phyloP scores from a whole-genome alignment of 1,284 basidiomycete species.

The Trichosporon sp. region DNA sequence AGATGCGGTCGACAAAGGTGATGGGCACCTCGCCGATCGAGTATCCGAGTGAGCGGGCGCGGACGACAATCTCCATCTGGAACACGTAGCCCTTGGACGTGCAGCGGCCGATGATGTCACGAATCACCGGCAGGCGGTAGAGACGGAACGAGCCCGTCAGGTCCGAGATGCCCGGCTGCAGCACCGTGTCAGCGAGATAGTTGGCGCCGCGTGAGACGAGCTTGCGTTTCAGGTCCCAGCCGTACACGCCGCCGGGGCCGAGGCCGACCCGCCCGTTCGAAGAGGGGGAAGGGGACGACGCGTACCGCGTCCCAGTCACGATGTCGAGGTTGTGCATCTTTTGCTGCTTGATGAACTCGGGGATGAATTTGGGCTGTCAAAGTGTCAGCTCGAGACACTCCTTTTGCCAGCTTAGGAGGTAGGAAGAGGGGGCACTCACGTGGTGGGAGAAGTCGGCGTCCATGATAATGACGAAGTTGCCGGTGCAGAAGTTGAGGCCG shows the following conservation, averaged over 20 bases:
- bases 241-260: slow-evolving; percentile 77
- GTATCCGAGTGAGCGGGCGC: slow-evolving; percentile 78
- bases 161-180: slow-evolving; percentile 81
- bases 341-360: slow-evolving; percentile 83
- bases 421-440: slow-evolving; percentile 59
- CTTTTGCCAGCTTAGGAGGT: no score
- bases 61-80: slow-evolving; percentile 97
- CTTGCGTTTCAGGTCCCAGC: slow-evolving; percentile 86
- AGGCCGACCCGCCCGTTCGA: slow-evolving; percentile 40
- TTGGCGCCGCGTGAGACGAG: slow-evolving; percentile 83
- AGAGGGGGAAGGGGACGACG: slow-evolving; percentile 49
- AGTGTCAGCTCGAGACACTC: slow-evolving; percentile 1
- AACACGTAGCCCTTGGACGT: slow-evolving; percentile 89
- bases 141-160: slow-evolving; percentile 83
- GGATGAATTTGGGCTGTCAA: slow-evolving; percentile 80
- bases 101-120: slow-evolving; percentile 77
- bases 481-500: slow-evolving; percentile 80
- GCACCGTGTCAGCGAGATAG: slow-evolving; percentile 77
- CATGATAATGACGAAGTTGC: slow-evolving; percentile 96
- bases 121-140: slow-evolving; percentile 74
- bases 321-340: slow-evolving; percentile 80
- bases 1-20: slow-evolving; percentile 89
- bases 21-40: slow-evolving; percentile 87
- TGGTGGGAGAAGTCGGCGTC: slow-evolving; percentile 95
- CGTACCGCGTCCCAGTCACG: slow-evolving; percentile 88